These are phyloP conservation scores for Lablab purpureus DNA, from an alignment of 306 rosid species.

Conservation along the genomic window DNA sequence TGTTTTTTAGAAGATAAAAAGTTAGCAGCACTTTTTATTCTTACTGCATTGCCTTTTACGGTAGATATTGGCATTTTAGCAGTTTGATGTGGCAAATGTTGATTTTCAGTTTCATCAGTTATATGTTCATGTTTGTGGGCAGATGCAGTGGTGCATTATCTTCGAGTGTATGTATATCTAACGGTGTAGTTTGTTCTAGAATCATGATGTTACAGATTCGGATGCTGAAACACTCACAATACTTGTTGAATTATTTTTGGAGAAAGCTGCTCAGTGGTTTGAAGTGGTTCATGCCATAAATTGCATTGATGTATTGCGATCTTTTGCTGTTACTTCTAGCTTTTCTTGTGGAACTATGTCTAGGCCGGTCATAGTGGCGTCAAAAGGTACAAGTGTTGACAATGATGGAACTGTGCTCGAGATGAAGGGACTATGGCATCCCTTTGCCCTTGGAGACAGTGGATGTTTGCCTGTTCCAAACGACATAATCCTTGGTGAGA, in stretches of 20 bases:
- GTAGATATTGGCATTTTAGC: neutral
- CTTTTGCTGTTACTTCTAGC: constrained; percentile 77
- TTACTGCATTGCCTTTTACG: constrained; percentile 6
- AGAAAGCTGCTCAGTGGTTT: constrained; percentile 76
- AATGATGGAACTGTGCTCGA: constrained; percentile 64
- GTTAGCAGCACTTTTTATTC: constrained; percentile 18
- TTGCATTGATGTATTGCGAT: constrained; percentile 88
- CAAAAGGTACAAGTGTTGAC: constrained; percentile 50
- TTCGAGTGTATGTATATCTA: constrained; percentile 38
- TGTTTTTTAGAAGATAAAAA: neutral
- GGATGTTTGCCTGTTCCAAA: constrained; percentile 86
- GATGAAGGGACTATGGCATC: constrained; percentile 91
- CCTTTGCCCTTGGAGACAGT: constrained; percentile 81
- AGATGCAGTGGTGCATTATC: constrained; percentile 1
- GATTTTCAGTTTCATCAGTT: constrained; percentile 27
- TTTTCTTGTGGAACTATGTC: constrained; percentile 81
- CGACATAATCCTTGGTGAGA: constrained; percentile 82
- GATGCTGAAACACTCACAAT: constrained; percentile 84
- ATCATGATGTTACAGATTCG: constrained; percentile 74
- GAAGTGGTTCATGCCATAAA: constrained; percentile 77
- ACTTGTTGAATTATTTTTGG: constrained; percentile 76
- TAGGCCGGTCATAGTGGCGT: constrained; percentile 75
- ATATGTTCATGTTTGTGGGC: constrained; percentile 5
- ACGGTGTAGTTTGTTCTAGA: constrained; percentile 63
- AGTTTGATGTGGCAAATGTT: constrained; percentile 25